Evolutionary conservation across 345 rosid genomes (phyloP).

Genomic region (Salix suchowensis): DNA sequence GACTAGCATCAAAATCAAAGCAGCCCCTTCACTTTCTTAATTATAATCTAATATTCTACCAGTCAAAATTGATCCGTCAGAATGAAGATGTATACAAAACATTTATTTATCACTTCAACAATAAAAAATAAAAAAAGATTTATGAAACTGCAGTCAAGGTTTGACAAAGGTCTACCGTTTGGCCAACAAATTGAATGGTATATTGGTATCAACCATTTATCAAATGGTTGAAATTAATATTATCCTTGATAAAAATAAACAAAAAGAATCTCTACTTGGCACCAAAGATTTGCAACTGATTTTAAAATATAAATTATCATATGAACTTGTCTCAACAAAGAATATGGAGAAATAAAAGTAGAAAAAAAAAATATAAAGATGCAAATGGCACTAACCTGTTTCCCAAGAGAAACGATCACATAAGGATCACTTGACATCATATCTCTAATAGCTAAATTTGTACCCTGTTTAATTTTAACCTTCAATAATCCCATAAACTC

Average conservation of each 20-base stretch:
- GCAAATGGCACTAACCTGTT: slow-evolving; percentile 50
- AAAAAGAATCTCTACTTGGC: not conserved
- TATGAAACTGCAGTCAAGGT: not conserved
- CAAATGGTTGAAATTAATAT: not conserved
- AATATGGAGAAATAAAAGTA: not conserved
- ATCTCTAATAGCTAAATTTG: slow-evolving; percentile 79
- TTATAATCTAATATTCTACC: not conserved
- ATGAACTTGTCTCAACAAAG: not conserved
- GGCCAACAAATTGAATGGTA: not conserved
- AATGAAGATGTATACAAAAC: not conserved
- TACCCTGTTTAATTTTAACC: slow-evolving; percentile 65
- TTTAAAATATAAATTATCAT: not conserved
- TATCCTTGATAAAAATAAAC: not conserved
- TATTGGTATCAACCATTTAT: not conserved
- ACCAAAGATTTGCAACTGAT: not conserved
- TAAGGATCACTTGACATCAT: slow-evolving; percentile 96
- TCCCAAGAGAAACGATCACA: slow-evolving; percentile 71
- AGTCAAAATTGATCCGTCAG: not conserved
- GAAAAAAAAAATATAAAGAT: not conserved
- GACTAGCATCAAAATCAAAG: not conserved
- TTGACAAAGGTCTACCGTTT: not conserved
- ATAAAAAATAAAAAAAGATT: too few species aligned
- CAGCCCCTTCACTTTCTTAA: not conserved
- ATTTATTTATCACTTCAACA: not conserved
- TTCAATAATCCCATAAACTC: slow-evolving; percentile 87